Percentiles rank a stretch among this genome's conserved stretches.
Conservation (phyloP, 352 stramenopile genomes). For the Peronospora destructor region DNA sequence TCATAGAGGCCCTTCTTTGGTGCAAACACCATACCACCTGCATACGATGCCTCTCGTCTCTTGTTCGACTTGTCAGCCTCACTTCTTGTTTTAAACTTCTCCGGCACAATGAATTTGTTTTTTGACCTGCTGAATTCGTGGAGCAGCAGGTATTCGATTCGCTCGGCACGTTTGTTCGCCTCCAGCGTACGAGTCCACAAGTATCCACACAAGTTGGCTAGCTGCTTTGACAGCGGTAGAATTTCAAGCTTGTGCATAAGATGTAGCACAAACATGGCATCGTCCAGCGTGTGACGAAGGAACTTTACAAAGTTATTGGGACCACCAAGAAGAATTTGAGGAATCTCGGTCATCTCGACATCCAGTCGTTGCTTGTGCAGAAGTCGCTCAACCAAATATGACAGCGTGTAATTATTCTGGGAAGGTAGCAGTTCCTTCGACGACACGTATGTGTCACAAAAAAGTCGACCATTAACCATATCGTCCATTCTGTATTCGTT, state of each 20-base stretch:
- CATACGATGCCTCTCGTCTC: slow-evolving; percentile 90
- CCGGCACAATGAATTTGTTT: slow-evolving; percentile 97
- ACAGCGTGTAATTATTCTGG: slow-evolving; percentile 98
- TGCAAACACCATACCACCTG: slow-evolving; percentile 98
- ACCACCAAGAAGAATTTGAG: slow-evolving; percentile 86
- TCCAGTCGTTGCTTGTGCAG: slow-evolving; percentile 85
- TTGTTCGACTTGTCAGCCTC: slow-evolving; percentile 58
- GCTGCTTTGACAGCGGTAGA: slow-evolving; percentile 96
- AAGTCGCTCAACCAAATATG: slow-evolving; percentile 89
- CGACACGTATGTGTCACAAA: slow-evolving; percentile 97
- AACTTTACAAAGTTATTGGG: slow-evolving; percentile 90
- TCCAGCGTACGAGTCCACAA: slow-evolving; percentile 96
- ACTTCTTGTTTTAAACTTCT: slow-evolving; percentile 84
- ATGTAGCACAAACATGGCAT: slow-evolving; percentile 94
- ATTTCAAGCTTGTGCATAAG: slow-evolving; percentile 98
- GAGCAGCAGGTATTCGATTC: slow-evolving; percentile 99
- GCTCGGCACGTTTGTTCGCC: slow-evolving; percentile 94
- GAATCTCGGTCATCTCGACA: slow-evolving; percentile 94
- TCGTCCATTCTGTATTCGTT: slow-evolving; percentile 86
- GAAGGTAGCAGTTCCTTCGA: slow-evolving; percentile 94
- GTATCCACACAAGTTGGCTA: slow-evolving; percentile 98
- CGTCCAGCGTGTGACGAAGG: slow-evolving; percentile 91
- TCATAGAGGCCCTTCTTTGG: slow-evolving; percentile 99
- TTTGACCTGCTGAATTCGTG: slow-evolving; percentile 94
- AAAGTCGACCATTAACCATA: slow-evolving; percentile 90